phyloP scores from a whole-genome alignment of 805 yeast species.

The Maudiozyma pseudohumilis region DNA sequence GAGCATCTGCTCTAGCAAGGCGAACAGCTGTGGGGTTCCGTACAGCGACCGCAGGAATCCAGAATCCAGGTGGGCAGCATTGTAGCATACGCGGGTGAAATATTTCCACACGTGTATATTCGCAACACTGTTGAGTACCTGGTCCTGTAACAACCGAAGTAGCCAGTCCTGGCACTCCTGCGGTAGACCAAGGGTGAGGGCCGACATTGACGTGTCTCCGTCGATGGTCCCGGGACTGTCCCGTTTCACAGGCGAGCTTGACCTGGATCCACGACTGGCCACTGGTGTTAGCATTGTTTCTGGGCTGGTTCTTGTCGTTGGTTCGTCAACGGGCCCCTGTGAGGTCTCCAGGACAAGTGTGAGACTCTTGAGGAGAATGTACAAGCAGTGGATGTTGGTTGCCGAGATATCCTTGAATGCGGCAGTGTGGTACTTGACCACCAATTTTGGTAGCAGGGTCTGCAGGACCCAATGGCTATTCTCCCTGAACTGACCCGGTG shows the following conservation, averaged over 20 bases:
- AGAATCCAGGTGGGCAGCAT: constrained; percentile 15
- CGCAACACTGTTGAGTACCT: constrained; percentile 5
- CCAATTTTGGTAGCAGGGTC: constrained; percentile 8
- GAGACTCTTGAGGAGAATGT: constrained; percentile 20
- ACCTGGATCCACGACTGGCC: constrained; percentile 5
- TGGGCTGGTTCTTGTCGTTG: too few species aligned
- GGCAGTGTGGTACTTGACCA: background rate
- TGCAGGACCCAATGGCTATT: constrained; percentile 13
- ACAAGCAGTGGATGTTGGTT: constrained; percentile 10
- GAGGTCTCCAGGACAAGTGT: constrained; percentile 16
- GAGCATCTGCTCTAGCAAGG: constrained; percentile 7
- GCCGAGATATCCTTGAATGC: too few species aligned
- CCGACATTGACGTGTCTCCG: constrained; percentile 2
- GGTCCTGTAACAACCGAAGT: constrained; percentile 10
- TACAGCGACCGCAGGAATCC: constrained; percentile 10
- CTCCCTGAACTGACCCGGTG: too few species aligned
- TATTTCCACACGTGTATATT: constrained; percentile 24
- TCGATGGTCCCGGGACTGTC: background rate
- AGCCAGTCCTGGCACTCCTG: constrained; percentile 13
- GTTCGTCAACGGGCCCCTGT: too few species aligned
- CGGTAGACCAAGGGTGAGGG: constrained; percentile 8
- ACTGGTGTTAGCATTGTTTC: constrained; percentile 2
- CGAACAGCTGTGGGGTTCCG: constrained; percentile 9
- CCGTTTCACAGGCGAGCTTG: constrained; percentile 2
- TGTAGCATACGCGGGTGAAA: constrained; percentile 22